phyloP scores from a whole-genome alignment of 176 grass and related monocot genomes.

The Lolium multiflorum region DNA sequence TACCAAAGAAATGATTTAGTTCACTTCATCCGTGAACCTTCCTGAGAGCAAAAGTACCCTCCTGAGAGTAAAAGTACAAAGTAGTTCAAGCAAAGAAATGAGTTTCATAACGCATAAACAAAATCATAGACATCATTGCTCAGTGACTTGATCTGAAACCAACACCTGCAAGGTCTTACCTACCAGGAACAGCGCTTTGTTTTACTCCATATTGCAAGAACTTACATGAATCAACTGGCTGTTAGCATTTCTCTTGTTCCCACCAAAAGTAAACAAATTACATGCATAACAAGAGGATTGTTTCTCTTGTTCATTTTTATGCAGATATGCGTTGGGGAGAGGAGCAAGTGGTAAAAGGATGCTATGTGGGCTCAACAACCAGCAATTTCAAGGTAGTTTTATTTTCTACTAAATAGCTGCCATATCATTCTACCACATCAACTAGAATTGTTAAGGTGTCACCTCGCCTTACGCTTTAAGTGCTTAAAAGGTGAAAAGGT shows the following conservation, averaged over 20 bases:
- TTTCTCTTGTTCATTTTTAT: background rate
- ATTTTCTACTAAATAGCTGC: too few species aligned
- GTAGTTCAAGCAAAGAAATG: background rate
- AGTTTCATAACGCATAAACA: background rate
- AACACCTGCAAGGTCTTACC: slow-evolving; percentile 11
- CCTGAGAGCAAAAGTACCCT: background rate
- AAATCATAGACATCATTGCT: slow-evolving; percentile 9
- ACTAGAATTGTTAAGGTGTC: too few species aligned
- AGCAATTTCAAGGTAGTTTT: too few species aligned
- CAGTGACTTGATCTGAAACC: background rate
- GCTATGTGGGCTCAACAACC: too few species aligned
- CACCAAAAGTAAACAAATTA: background rate
- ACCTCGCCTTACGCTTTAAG: too few species aligned
- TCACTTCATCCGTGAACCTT: background rate
- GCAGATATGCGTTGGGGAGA: too few species aligned
- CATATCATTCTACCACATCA: too few species aligned
- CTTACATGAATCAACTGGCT: background rate
- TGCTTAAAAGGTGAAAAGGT: too few species aligned
- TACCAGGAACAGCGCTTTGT: background rate
- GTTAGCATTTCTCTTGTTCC: background rate
- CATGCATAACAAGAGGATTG: slow-evolving; percentile 7
- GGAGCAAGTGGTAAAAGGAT: too few species aligned
- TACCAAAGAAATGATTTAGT: background rate
- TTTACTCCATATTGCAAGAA: slow-evolving; percentile 9
- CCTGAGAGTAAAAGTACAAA: background rate